Percentiles rank a stretch among this genome's conserved stretches.
Evolutionary conservation across 2,329 filamentous ascomycete species (phyloP).

Genomic region (Ceratocystis huliohia): DNA sequence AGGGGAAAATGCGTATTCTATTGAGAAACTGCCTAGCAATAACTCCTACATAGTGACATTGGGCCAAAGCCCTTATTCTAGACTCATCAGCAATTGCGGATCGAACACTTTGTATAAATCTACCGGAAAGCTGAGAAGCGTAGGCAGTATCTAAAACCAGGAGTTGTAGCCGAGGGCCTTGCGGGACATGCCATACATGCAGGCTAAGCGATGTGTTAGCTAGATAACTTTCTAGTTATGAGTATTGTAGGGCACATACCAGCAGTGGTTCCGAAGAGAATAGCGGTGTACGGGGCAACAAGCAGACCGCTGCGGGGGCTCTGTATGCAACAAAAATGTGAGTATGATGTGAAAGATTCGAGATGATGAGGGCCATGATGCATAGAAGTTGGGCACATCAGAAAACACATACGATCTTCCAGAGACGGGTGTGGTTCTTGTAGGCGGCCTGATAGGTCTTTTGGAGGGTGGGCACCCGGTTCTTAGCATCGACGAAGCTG

Average conservation of each 20-base stretch:
- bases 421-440: conserved; percentile 54
- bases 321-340: conserved; percentile 30
- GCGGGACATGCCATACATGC: conserved; percentile 61
- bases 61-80: background rate
- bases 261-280: conserved; percentile 49
- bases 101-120: background rate
- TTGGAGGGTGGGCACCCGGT: conserved; percentile 66
- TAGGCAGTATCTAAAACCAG: conserved; percentile 47
- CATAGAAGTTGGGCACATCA: background rate
- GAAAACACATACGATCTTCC: conserved; percentile 58
- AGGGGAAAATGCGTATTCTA: background rate
- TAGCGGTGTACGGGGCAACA: conserved; percentile 54
- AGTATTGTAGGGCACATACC: conserved; percentile 37
- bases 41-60: background rate
- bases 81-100: background rate
- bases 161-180: conserved; percentile 68
- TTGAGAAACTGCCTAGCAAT: background rate
- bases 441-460: conserved; percentile 62
- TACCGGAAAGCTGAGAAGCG: background rate
- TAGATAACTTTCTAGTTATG: background rate
- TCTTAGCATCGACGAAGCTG: conserved; percentile 56
- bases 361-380: background rate
- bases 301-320: conserved; percentile 51
- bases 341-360: conserved; percentile 19
- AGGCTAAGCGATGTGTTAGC: conserved; percentile 30